Percentiles rank a stretch among this genome's conserved stretches.
These are phyloP conservation scores for Protomyces macrosporus DNA, from an alignment of 1,139 yeast species.

Conservation along the genomic window DNA sequence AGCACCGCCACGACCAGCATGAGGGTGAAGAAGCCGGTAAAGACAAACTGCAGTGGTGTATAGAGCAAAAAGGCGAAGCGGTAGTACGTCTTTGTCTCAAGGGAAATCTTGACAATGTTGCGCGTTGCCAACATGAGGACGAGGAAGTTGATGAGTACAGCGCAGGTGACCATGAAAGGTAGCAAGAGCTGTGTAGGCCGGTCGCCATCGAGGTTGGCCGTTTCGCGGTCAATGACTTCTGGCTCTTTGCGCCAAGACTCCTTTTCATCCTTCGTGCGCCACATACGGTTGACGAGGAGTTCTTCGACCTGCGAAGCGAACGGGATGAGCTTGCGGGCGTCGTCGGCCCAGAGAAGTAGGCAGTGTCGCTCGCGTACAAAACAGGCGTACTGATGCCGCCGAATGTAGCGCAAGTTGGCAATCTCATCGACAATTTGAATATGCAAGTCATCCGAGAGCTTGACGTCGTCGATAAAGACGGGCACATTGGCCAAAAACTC, in stretches of 20 bases:
- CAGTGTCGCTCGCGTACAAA: conserved; percentile 28
- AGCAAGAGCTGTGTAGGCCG: conserved; percentile 24
- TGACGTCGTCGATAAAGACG: conserved; percentile 25
- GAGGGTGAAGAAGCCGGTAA: conserved; percentile 26
- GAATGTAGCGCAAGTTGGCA: conserved; percentile 28
- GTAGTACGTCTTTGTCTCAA: conserved; percentile 16
- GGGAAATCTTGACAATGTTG: conserved; percentile 10
- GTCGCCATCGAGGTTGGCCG: conserved; percentile 8
- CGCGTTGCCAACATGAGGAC: conserved; percentile 17
- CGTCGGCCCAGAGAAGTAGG: conserved; percentile 31
- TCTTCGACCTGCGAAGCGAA: conserved; percentile 25
- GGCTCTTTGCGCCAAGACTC: conserved; percentile 12
- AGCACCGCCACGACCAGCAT: conserved; percentile 26
- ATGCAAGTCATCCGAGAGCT: conserved; percentile 29
- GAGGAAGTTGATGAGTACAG: conserved; percentile 21
- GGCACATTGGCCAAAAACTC: conserved; percentile 28
- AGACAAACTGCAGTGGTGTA: conserved; percentile 19
- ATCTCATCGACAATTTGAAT: conserved; percentile 29
- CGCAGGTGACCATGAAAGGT: conserved; percentile 24
- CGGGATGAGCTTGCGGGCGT: conserved; percentile 25
- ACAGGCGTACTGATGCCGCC: conserved; percentile 30
- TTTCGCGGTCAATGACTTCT: conserved; percentile 1
- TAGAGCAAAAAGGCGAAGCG: conserved; percentile 25
- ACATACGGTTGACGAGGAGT: conserved; percentile 13
- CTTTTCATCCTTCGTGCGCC: conserved; percentile 8